Percentiles rank a stretch among this genome's conserved stretches.
These are phyloP conservation scores for Pleurotus sapidus DNA, from an alignment of 768 basidiomycete genomes.

Conservation along the genomic window DNA sequence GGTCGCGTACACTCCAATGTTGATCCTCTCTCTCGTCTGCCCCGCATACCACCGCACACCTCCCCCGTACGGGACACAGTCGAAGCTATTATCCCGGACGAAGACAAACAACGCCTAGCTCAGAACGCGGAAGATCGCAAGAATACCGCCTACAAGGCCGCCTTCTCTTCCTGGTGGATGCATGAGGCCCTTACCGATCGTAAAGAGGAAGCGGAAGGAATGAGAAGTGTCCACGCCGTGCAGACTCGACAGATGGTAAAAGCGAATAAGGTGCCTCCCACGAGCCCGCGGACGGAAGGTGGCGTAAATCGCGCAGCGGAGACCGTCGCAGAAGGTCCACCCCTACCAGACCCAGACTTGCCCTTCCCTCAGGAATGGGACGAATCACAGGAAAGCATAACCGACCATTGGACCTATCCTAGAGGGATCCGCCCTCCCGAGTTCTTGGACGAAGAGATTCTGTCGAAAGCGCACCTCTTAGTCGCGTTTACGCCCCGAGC, in stretches of 20 bases:
- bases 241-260: too few species aligned
- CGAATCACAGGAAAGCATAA: too few species aligned
- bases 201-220: too few species aligned
- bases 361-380: too few species aligned
- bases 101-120: background rate
- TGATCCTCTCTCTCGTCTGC: slow-evolving; percentile 13
- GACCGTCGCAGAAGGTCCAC: too few species aligned
- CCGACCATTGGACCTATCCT: too few species aligned
- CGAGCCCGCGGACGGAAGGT: background rate
- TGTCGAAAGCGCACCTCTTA: background rate
- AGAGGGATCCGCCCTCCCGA: too few species aligned
- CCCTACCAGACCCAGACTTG: too few species aligned
- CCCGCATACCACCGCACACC: background rate
- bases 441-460: background rate
- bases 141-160: background rate
- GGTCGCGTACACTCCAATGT: slow-evolving; percentile 31
- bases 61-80: background rate
- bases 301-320: background rate
- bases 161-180: slow-evolving; percentile 4
- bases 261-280: too few species aligned
- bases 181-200: too few species aligned
- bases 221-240: too few species aligned
- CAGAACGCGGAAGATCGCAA: background rate
- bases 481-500: background rate
- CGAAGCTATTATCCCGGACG: slow-evolving; percentile 1